phyloP scores from a whole-genome alignment of 2,329 filamentous ascomycete species.

The Verruconis gallopava region DNA sequence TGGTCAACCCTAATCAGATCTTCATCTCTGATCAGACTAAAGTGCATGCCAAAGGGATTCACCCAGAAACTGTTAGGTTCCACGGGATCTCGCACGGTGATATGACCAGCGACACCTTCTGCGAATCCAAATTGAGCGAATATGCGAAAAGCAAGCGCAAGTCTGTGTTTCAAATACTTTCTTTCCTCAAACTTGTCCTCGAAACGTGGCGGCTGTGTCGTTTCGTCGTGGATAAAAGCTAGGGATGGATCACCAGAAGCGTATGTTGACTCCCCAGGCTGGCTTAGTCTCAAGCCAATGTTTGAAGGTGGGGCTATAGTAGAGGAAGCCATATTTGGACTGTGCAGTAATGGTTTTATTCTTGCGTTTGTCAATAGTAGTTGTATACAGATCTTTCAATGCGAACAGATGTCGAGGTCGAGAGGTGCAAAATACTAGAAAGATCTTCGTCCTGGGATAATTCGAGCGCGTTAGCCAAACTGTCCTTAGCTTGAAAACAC shows the following conservation, averaged over 20 bases:
- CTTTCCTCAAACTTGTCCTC: slow-evolving; percentile 22
- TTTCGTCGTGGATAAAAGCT: slow-evolving; percentile 12
- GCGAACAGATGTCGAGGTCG: neutral
- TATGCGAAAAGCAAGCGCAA: slow-evolving; percentile 36
- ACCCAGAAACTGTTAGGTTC: slow-evolving; percentile 25
- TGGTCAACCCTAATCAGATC: slow-evolving; percentile 35
- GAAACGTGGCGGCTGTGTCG: slow-evolving; percentile 14
- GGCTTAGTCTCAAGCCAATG: neutral
- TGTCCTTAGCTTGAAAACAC: no score
- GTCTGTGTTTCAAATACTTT: slow-evolving; percentile 28
- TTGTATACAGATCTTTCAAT: no score
- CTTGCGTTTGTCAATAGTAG: no score
- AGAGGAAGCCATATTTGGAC: neutral
- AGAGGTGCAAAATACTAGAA: neutral
- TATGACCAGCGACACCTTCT: slow-evolving; percentile 12
- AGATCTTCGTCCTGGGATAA: neutral
- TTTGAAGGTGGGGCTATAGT: neutral
- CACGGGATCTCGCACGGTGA: slow-evolving; percentile 21
- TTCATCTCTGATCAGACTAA: slow-evolving; percentile 30
- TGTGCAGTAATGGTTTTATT: no score
- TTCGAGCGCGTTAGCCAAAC: neutral
- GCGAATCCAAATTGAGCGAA: slow-evolving; percentile 19
- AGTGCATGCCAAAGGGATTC: slow-evolving; percentile 31
- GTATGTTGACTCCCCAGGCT: no score
- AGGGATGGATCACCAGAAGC: slow-evolving; percentile 11